Conservation (phyloP, 2,329 filamentous ascomycete species). For the Fusarium fujikuroi region DNA sequence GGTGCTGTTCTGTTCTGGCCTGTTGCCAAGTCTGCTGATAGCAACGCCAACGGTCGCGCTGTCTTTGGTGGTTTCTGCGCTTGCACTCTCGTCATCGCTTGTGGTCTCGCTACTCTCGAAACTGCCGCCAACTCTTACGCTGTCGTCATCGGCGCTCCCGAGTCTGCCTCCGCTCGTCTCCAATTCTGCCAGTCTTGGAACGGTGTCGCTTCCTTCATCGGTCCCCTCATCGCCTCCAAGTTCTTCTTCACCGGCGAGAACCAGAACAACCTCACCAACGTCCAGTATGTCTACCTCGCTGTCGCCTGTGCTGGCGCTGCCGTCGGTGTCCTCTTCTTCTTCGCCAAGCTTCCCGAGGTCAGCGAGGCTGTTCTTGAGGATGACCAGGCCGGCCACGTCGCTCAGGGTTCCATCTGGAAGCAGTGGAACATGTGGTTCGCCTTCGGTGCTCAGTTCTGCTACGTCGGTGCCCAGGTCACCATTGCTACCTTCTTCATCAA, state of each 20-base stretch:
- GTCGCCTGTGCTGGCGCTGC: conserved; percentile 75
- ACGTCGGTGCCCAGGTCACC: conserved; percentile 77
- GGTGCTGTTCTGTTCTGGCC: conserved; percentile 67
- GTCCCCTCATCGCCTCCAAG: conserved; percentile 76
- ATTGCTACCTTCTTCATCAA: conserved; percentile 78
- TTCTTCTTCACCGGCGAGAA: conserved; percentile 75
- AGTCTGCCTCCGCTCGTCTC: conserved; percentile 11
- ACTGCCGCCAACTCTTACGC: conserved; percentile 77
- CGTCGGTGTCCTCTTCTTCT: conserved; percentile 72
- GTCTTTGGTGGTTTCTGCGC: conserved; percentile 79
- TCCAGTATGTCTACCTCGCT: conserved; percentile 81
- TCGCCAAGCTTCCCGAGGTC: conserved; percentile 77
- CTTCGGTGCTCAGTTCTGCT: conserved; percentile 80
- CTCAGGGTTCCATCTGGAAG: conserved; percentile 72
- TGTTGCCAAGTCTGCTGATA: conserved; percentile 61
- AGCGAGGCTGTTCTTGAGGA: conserved; percentile 57
- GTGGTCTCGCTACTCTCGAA: conserved; percentile 78
- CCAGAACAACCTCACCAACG: conserved; percentile 68
- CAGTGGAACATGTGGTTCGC: conserved; percentile 82
- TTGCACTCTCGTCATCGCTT: conserved; percentile 77
- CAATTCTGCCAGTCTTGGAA: conserved; percentile 81
- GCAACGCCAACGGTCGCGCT: conserved; percentile 32
- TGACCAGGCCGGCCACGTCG: conserved; percentile 59
- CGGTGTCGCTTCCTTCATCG: conserved; percentile 77
- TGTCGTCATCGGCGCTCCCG: conserved; percentile 62